A percentile compares a stretch with the other conserved stretches of the same genome.
phyloP scores from a whole-genome alignment of 2,329 filamentous ascomycete genomes.

The Cladobotryum protrusum region DNA sequence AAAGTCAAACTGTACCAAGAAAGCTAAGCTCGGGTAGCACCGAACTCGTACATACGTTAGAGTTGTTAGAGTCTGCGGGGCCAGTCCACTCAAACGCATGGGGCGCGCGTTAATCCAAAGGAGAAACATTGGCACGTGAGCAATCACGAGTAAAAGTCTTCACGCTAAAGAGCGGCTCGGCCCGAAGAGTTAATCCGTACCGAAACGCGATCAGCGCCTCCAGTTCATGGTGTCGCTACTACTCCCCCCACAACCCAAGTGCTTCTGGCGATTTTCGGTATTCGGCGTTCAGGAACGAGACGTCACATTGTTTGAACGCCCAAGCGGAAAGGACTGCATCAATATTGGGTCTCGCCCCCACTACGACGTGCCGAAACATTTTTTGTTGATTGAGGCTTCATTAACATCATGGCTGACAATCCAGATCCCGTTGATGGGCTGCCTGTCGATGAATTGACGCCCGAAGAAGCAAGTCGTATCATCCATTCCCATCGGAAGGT shows the following conservation, averaged over 20 bases:
- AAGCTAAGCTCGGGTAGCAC: neutral
- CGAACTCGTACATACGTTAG: too few relatives aligned
- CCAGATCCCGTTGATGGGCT: constrained; percentile 36
- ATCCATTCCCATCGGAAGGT: constrained; percentile 65
- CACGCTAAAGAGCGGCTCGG: constrained; percentile 1
- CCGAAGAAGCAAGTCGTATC: constrained; percentile 61
- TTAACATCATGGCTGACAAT: constrained; percentile 37
- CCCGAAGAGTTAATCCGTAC: constrained; percentile 7
- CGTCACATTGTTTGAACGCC: neutral
- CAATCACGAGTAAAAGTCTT: neutral
- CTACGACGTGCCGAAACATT: too few relatives aligned
- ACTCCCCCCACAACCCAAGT: neutral
- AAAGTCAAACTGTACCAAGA: neutral
- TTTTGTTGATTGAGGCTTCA: too few relatives aligned
- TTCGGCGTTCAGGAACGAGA: constrained; percentile 28
- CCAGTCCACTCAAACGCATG: neutral
- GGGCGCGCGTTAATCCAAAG: neutral
- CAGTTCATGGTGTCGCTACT: neutral
- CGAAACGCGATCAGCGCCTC: neutral
- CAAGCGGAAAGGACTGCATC: neutral
- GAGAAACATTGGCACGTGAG: constrained; percentile 3
- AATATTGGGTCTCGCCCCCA: neutral
- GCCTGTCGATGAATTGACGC: constrained; percentile 51
- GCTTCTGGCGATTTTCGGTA: constrained; percentile 25
- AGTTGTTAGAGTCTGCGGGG: neutral